Base-by-base conservation (phyloP, 1,139 yeast genomes). In the Kodamaea suecica region DNA sequence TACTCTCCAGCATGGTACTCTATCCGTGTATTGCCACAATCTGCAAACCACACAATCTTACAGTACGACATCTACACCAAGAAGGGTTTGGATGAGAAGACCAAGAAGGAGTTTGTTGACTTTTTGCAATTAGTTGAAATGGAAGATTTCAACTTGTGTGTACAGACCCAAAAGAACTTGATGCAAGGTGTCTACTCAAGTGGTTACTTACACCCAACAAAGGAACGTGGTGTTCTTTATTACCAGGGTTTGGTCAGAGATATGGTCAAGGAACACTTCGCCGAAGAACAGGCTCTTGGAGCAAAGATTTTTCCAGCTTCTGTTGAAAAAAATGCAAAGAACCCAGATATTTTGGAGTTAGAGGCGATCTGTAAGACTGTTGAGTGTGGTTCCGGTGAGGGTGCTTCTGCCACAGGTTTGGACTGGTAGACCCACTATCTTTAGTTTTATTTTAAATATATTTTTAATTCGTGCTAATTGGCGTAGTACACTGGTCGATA, bases 1-100 rank as follows among this genome's bases (percentile, higher is more conserved):
- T 77, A 77, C 50, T 76, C 82, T 0, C 82, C 82, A 42, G 82
- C 82, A 5, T 77, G 80, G 80, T 77, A 77, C 54, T 70, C 79
- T 3, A 76, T 77, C 43, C 61, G 82, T 49, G 82, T 77, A 3
- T 61, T 76, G 41, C 83, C 83, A 25, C 50, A 70, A 14, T 49
- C 68, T 27, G 76, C 81, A 8, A 63, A 66, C 28, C 76, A 67
- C 48, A 77, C 82, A 11, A 61, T 77, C 21, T 63, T 77, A 46
- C 80, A 76, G 50, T 77, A 77, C 48, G 82, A 77, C 48, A 73
- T 77, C 38, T 77, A 70, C 57, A 73, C 81, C 40, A 77, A 77
- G 60, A 76, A 76, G 53, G 83, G 82, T 7, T 52, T 75, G 35
- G 66, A 63, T 23, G 71, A 73, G 21, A 67, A 56, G 1, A 62